phyloP scores from a whole-genome alignment of 208 protist genomes.

The Trichomonas gallinae region DNA sequence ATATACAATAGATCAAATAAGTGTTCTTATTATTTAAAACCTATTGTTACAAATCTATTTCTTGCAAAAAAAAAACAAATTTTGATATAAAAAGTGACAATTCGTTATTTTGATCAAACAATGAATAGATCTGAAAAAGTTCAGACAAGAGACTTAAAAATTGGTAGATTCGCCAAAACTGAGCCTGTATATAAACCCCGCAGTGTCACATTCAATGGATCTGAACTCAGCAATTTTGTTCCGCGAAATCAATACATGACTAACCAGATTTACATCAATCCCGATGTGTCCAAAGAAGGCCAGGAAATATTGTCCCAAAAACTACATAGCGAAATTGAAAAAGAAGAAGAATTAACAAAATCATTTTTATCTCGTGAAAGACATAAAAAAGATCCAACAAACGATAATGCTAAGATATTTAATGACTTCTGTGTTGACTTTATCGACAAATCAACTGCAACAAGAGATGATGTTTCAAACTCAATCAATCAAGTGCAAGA shows the following conservation, averaged over 20 bases:
- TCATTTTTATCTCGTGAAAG: background rate
- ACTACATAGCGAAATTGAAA: background rate
- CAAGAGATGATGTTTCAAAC: background rate
- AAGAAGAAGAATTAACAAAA: background rate
- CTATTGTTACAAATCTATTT: too few species aligned
- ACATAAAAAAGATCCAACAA: background rate
- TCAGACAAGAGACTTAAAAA: background rate
- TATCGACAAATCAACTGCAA: background rate
- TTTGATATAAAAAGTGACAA: too few species aligned
- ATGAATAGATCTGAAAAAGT: background rate
- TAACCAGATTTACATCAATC: background rate
- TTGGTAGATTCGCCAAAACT: background rate
- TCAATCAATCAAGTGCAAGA: background rate
- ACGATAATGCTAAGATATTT: background rate
- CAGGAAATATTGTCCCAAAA: background rate
- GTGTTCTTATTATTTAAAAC: too few species aligned
- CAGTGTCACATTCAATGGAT: background rate
- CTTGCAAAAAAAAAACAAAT: too few species aligned
- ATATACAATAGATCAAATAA: too few species aligned
- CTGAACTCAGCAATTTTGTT: background rate
- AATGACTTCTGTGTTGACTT: constrained; percentile 20
- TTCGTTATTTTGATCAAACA: too few species aligned
- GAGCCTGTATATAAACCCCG: background rate
- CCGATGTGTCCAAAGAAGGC: background rate
- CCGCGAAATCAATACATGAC: background rate